Evolutionary conservation across 116 monocot genomes (phyloP), one percentile per base, ranked within the genome.

Genomic region (Zostera marina): DNA sequence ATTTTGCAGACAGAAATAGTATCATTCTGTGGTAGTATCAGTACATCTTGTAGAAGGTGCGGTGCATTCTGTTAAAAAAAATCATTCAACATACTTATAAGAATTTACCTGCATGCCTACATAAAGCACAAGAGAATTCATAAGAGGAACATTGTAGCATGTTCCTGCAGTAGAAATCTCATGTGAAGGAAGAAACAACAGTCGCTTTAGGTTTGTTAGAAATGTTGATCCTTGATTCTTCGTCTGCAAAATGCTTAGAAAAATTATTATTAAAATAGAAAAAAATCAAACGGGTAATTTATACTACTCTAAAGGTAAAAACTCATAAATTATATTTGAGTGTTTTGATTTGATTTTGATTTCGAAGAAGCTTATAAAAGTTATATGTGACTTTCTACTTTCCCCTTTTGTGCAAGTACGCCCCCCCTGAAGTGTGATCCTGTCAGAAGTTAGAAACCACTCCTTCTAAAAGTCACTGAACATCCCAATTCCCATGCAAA

Each of bases 51-150:
- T n/a, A n/a, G n/a, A n/a, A n/a, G n/a, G n/a, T n/a, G n/a, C n/a
- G n/a, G n/a, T n/a, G n/a, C n/a, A n/a, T n/a, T n/a, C n/a, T n/a
- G n/a, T n/a, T n/a, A 38, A 56, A 38, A 38, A 8, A 25, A 32
- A 8, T 38, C n/a, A 56, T 7, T 7, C 25, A 25, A 56, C 26
- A 56, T 12, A 8, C 12, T 19, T 7, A 51, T 51, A 4, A 8
- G 8, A 13, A 51, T 11, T 68, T 74, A 96, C 96, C 89, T 96
- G 96, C 77, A 96, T 89, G 47, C 96, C 96, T 3, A 89, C 82
- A 68, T 89, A 96, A 56, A 96, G 89, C 13, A 89, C 96, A 55
- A 96, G 71, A n/a, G 96, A 96, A 38, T 96, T 96, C 15, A 96
- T 80, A 44, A 96, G 42, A n/a, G 96, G 96, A 19, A 85, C 85